Conservation (phyloP, 1,284 basidiomycete genomes). For the Inonotus hispidus region DNA sequence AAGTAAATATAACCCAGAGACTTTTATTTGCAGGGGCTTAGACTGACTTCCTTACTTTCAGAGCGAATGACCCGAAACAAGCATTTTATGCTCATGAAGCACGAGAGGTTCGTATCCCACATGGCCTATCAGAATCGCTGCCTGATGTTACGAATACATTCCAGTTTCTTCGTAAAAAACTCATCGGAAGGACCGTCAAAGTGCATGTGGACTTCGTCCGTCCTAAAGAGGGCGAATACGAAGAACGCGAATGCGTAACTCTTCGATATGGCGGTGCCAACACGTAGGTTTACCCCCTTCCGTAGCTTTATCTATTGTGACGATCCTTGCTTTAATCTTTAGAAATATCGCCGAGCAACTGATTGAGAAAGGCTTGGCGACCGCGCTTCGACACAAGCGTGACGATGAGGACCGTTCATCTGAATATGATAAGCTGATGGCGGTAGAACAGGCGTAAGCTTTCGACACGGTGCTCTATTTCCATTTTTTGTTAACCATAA, state of each 20-base stretch:
- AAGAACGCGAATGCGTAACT: slow-evolving; percentile 88
- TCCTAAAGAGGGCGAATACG: slow-evolving; percentile 90
- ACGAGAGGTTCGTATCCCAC: slow-evolving; percentile 44
- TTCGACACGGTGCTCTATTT: slow-evolving; percentile 42
- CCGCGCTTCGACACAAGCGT: slow-evolving; percentile 85
- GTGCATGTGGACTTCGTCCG: slow-evolving; percentile 84
- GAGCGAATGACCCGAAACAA: slow-evolving; percentile 83
- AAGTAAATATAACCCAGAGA: slow-evolving; percentile 44
- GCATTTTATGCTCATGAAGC: slow-evolving; percentile 89
- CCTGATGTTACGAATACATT: background rate
- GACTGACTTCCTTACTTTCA: slow-evolving; percentile 26
- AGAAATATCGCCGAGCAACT: slow-evolving; percentile 91
- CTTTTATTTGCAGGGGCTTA: slow-evolving; percentile 9
- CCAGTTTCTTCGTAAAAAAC: slow-evolving; percentile 80
- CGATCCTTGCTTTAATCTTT: slow-evolving; percentile 4
- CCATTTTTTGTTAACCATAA: slow-evolving; percentile 1
- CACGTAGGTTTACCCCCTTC: slow-evolving; percentile 40
- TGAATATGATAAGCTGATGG: slow-evolving; percentile 93
- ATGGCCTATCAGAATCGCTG: background rate
- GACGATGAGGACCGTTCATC: slow-evolving; percentile 94
- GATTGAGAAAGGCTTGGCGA: slow-evolving; percentile 89
- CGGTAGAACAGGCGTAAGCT: slow-evolving; percentile 85
- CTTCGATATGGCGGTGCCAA: slow-evolving; percentile 79
- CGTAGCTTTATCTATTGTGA: background rate
- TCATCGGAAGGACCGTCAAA: slow-evolving; percentile 88